Evolutionary conservation across 257 asterid genomes (phyloP).

Genomic region (Plantago major): DNA sequence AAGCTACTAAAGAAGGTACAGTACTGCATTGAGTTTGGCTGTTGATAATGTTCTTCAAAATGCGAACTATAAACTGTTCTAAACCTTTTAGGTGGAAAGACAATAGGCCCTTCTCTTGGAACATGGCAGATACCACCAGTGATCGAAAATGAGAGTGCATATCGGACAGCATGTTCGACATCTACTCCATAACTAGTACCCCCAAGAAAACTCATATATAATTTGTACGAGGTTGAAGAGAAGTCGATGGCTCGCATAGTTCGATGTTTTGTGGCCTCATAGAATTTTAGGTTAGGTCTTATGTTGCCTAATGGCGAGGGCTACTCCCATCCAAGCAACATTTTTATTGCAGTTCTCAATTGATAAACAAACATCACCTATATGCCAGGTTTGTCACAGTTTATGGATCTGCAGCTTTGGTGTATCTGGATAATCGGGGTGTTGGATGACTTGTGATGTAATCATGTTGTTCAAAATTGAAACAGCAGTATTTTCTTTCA

Average conservation of each 20-base stretch:
- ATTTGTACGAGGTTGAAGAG: neutral
- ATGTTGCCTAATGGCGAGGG: too few relatives aligned
- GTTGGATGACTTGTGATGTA: too few relatives aligned
- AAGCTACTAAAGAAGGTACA: slow-evolving; percentile 88
- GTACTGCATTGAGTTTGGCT: slow-evolving; percentile 1
- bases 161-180: slow-evolving; percentile 35
- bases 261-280: neutral
- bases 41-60: neutral
- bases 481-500: too few relatives aligned
- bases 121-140: slow-evolving; percentile 81
- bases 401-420: too few relatives aligned
- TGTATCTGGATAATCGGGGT: too few relatives aligned
- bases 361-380: too few relatives aligned
- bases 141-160: slow-evolving; percentile 58
- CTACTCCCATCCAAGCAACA: too few relatives aligned
- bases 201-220: neutral
- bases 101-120: slow-evolving; percentile 71
- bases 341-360: too few relatives aligned
- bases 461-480: too few relatives aligned
- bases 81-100: slow-evolving; percentile 57
- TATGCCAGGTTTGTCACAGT: too few relatives aligned
- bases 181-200: slow-evolving; percentile 12
- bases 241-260: neutral
- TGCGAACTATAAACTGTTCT: neutral
- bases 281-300: too few relatives aligned